Base-by-base conservation (phyloP, 1,139 yeast species). In the Yarrowia galli region DNA sequence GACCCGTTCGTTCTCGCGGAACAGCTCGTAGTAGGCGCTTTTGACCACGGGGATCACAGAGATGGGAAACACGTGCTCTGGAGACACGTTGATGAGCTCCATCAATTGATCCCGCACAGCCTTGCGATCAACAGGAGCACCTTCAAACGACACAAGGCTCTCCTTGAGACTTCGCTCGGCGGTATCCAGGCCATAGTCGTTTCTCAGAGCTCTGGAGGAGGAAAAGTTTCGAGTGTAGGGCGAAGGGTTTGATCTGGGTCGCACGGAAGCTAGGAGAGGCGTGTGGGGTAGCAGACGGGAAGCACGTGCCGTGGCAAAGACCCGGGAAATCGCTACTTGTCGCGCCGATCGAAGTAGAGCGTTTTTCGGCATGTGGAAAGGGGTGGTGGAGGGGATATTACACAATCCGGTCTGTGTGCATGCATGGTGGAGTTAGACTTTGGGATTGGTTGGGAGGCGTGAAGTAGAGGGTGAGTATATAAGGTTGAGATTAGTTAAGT, bases 21-120 rank as follows among this genome's bases (percentile, higher is more conserved):
- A 61, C 54, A 61, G 54, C 65, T 61, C 54, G 25, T 61, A 61
- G 65, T 61, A 61, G 35, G 65, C 65, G 36, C 36, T 35, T 13
- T 48, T 45, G 36, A 61, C 65, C 20, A 61, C 65, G 9, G 65
- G 65, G 13, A 61, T 46, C 13, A 36, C 43, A n/a, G 56, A 16
- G 56, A 48, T 35, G 25, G 54, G 65, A 18, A 61, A 35, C 23
- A 61, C 56, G 15, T 45, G 32, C 22, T 5, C 16, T 1, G 65
- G 65, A 16, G 54, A 61, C 8, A 38, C 43, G 25, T 8, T 2
- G 25, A 61, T 61, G 18, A 61, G 65, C 15, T 38, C 25, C 54
- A 61, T 46, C 45, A 61, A 10, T 9, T 35, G 54, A 10, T 61
- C 54, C 18, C 54, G 53, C 3, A 61, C 65, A 8, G 13, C 36